Conservation (phyloP, 192 early-diverging fungal species). For the Rhizophlyctis rosea region DNA sequence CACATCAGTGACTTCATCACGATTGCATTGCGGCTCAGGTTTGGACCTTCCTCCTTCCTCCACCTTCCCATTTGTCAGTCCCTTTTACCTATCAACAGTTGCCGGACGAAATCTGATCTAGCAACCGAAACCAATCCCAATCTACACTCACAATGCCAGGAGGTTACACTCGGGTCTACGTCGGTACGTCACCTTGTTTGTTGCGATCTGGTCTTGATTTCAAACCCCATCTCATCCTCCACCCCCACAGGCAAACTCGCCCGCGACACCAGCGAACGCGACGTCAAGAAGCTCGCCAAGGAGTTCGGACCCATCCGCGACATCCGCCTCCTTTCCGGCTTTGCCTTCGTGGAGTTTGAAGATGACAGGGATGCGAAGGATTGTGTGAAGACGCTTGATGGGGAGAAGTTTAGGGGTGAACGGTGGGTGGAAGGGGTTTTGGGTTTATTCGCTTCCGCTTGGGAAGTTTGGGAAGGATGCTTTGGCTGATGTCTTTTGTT, state of each 20-base stretch:
- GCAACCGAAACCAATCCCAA: no score
- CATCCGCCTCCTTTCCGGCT: slow-evolving; percentile 78
- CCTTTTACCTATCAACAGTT: no score
- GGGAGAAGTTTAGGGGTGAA: slow-evolving; percentile 78
- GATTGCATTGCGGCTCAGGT: no score
- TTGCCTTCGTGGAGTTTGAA: slow-evolving; percentile 93
- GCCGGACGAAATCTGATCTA: no score
- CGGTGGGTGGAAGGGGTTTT: slow-evolving; percentile 46
- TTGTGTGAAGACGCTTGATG: slow-evolving; percentile 82
- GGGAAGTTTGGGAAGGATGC: neutral
- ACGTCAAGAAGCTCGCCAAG: slow-evolving; percentile 77
- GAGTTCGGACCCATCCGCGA: slow-evolving; percentile 79
- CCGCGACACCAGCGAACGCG: slow-evolving; percentile 77
- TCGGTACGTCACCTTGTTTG: slow-evolving; percentile 12
- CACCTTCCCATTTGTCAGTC: no score
- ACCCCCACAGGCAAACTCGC: slow-evolving; percentile 67
- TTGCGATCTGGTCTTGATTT: neutral
- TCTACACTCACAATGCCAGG: no score
- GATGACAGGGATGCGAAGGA: slow-evolving; percentile 84
- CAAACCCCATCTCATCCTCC: neutral
- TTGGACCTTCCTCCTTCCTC: no score
- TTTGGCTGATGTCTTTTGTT: neutral
- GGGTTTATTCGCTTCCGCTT: neutral
- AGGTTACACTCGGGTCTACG: slow-evolving; percentile 9
- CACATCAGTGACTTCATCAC: no score